Percentiles rank a stretch among this genome's conserved stretches.
Conservation (phyloP, 352 stramenopile species). For the Elongisporangium anandrum region DNA sequence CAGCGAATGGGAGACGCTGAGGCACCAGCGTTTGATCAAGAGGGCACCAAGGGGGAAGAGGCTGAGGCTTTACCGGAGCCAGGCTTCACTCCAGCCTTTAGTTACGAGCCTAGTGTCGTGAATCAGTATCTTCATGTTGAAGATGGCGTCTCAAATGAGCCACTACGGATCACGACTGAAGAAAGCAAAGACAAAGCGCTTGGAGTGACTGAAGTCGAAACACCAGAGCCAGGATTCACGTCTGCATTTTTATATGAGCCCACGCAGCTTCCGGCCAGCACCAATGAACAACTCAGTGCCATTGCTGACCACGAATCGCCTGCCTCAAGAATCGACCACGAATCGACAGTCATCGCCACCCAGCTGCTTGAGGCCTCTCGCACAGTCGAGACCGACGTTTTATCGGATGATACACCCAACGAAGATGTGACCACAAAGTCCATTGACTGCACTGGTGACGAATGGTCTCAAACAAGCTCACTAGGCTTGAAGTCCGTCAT, state of each 20-base stretch:
- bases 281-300: neutral
- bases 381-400: no score
- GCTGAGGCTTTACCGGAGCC: no score
- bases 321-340: neutral
- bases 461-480: no score
- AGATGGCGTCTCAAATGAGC: no score
- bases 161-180: no score
- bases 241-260: conserved; percentile 10
- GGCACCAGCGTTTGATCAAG: no score
- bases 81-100: neutral
- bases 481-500: no score
- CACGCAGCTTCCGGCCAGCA: neutral
- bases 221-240: conserved; percentile 8
- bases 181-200: no score
- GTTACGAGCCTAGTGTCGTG: neutral
- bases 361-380: neutral
- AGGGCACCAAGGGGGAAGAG: no score
- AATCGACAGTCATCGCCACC: neutral
- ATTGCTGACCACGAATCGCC: neutral
- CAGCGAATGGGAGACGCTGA: neutral
- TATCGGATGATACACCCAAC: no score
- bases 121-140: neutral
- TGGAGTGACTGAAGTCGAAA: neutral
- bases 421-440: neutral
- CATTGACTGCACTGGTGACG: neutral